Evolutionary conservation across 148 eudicot species (phyloP), one percentile per base, ranked within the genome.

Genomic region (Nepenthes mirabilis): DNA sequence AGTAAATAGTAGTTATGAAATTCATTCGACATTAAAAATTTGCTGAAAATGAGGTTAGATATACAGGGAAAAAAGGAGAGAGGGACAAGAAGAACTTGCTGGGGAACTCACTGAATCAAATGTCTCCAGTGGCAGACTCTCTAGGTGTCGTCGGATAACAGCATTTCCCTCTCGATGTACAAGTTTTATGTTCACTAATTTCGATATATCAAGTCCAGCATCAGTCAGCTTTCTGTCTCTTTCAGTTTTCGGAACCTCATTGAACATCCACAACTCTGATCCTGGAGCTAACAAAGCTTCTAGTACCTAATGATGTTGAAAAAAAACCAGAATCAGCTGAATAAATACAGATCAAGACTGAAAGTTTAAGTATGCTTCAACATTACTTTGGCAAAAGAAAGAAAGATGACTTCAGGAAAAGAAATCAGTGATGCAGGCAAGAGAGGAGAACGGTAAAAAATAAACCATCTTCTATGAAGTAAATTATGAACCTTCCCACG

Each of bases 221-320:
- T 91, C 97, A 50, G 68, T 78, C 74, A 91, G 78, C 72, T 85
- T 91, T 68, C 55, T 81, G 69, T 87, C 85, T 70, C 97, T 75
- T 68, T 87, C 95, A 57, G 63, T 79, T 65, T 76, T 91, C 3
- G 81, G 74, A 70, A 91, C 97, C 68, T 87, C 91, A 67, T 91
- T 91, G 61, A 91, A 80, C 97, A 91, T 80, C 97, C 97, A 91
- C 71, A 91, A 68, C 59, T 91, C 88, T 47, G 97, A 91, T 64
- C 90, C 95, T 57, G 64, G 81, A 73, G 97, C 88, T 70, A 91
- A 72, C 14, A 87, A 72, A 45, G 95, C 91, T 70, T 91, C 97
- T 50, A 91, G 50, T 33, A 91, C 97, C 97, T 90, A 69, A 43
- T 1, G 55, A 56, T 53, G 34, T 33, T 37, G 55, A 14, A 11